Evolutionary conservation across 108 stramenopile species (phyloP), one percentile per base, ranked within the genome.

Genomic region (Nitzschia sp.): DNA sequence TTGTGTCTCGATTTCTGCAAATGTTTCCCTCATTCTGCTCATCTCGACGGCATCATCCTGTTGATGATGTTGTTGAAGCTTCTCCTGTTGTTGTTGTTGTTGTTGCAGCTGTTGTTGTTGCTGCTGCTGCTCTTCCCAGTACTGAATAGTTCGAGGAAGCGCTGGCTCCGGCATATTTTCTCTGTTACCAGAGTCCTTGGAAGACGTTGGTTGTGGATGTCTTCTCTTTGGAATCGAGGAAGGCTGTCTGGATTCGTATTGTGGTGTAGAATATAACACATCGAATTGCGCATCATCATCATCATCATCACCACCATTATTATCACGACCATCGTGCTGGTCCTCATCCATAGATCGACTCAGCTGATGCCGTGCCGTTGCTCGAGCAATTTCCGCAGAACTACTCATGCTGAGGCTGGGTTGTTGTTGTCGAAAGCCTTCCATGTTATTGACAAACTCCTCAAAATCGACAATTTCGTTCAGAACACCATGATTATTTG

Each of bases 401-500:
- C 60, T 61, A 8, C 23, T 41, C 60, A 61, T 41, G 19, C 60
- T 61, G 23, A 34, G 41, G 16, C 23, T 41, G n/a, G n/a, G n/a
- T n/a, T n/a, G n/a, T 44, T 31, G 21, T 13, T 44, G 32, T 5
- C 33, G 60, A 26, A 44, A 17, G 13, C 13, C 15, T n/a, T n/a
- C n/a, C n/a, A 32, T 58, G 29, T 32, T 34, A 25, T 41, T 61
- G 2, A 19, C 60, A 61, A 61, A 61, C 6, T 61, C 60, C 13
- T 38, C 35, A 45, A 61, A 61, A 25, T 61, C 26, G 5, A 45
- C n/a, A 41, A 45, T 45, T 1, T 61, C 38, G 45, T 61, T 61
- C 41, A 61, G 13, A 9, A 61, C 60, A 1, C 60, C 60, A 44
- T 61, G 60, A 22, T 61, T 61, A 31, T 45, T 61, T 17, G 25